A percentile compares a stretch with the other conserved stretches of the same genome.
Conservation (phyloP, 257 asterid species). For the Plantago ovata region DNA sequence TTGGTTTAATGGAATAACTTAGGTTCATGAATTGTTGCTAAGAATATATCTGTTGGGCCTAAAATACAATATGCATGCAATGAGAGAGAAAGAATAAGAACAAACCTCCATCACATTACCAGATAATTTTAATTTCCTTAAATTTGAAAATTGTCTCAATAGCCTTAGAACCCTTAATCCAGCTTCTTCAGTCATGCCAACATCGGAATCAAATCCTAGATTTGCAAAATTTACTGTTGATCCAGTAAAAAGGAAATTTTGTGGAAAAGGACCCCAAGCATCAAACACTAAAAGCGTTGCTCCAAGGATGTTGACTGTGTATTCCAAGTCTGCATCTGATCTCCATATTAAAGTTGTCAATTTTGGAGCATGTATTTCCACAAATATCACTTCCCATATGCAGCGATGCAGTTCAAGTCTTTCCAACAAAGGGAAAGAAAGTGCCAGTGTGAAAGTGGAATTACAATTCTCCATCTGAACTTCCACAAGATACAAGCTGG, state of each 20-base stretch:
- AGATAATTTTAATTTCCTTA: no score
- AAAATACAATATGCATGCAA: no score
- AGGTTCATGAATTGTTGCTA: no score
- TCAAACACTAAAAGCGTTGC: not conserved
- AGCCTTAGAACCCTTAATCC: not conserved
- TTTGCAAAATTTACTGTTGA: not conserved
- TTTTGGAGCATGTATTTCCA: not conserved
- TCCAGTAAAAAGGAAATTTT: not conserved
- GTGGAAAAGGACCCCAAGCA: not conserved
- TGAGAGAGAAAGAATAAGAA: no score
- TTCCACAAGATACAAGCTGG: not conserved
- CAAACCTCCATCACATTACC: no score
- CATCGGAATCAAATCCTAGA: not conserved
- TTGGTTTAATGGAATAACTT: no score
- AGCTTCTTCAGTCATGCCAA: not conserved
- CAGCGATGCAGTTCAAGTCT: not conserved
- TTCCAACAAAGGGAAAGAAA: not conserved
- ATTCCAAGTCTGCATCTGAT: not conserved
- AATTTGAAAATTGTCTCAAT: not conserved
- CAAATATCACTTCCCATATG: not conserved
- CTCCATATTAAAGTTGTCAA: not conserved
- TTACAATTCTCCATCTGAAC: not conserved
- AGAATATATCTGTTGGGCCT: no score
- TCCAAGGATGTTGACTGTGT: not conserved
- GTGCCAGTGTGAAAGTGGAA: not conserved